These are phyloP conservation scores for Erysiphe pulchra DNA, from an alignment of 2,329 filamentous ascomycete genomes.

Conservation along the genomic window DNA sequence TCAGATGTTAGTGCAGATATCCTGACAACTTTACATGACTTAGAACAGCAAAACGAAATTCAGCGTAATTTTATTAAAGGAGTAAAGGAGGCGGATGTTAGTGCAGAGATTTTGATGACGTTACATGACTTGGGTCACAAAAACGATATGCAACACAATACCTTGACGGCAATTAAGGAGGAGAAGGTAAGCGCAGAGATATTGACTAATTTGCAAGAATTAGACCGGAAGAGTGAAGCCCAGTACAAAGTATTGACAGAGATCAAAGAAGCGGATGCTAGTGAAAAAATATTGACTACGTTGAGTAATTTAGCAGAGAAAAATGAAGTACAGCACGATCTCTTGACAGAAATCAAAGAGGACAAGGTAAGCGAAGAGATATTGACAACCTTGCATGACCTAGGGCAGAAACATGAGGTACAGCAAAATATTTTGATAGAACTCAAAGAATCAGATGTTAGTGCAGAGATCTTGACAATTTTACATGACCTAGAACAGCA, in stretches of 20 bases:
- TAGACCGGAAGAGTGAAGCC: no score
- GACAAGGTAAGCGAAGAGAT: no score
- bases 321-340: no score
- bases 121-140: conserved; percentile 3
- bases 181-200: conserved; percentile 12
- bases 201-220: conserved; percentile 2
- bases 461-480: conserved; percentile 1
- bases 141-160: conserved; percentile 2
- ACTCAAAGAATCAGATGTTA: conserved; percentile 7
- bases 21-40: no score
- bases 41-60: conserved; percentile 1
- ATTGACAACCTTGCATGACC: no score
- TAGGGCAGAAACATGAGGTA: no score
- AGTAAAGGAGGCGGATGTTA: conserved; percentile 10
- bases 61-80: conserved; percentile 4
- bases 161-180: conserved; percentile 8
- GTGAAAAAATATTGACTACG: no score
- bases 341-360: no score
- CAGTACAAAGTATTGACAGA: no score
- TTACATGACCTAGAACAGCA: conserved; percentile 6
- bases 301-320: no score
- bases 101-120: conserved; percentile 11
- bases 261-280: no score
- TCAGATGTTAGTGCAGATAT: no score
- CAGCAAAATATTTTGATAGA: conserved; percentile 5